Evolutionary conservation across 805 yeast genomes (phyloP).

Genomic region (Sungouiozyma intestinalis): DNA sequence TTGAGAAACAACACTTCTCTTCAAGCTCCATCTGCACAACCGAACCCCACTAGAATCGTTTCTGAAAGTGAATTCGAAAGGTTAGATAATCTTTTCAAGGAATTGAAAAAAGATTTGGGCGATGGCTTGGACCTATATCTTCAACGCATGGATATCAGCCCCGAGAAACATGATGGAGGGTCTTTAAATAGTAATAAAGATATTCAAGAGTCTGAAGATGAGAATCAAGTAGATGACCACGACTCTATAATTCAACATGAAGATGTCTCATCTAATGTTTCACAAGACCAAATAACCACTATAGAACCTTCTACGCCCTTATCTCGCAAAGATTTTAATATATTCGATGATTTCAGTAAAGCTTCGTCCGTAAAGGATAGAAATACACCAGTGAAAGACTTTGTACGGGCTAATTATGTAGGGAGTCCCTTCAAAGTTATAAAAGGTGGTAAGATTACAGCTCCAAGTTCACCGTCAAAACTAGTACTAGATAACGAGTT

Average conservation of each 20-base stretch:
- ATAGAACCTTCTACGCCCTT: neutral
- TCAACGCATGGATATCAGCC: neutral
- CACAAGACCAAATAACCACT: too few relatives aligned
- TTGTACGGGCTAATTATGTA: slow-evolving; percentile 7
- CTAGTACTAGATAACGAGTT: neutral
- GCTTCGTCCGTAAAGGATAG: neutral
- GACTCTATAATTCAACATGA: too few relatives aligned
- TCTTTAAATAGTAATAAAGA: too few relatives aligned
- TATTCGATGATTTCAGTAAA: neutral
- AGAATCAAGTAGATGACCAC: too few relatives aligned
- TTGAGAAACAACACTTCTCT: too few relatives aligned
- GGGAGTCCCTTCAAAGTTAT: slow-evolving; percentile 21
- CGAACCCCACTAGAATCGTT: neutral
- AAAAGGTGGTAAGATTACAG: slow-evolving; percentile 1
- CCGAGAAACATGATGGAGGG: neutral
- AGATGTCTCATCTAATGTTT: too few relatives aligned
- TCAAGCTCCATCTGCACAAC: too few relatives aligned
- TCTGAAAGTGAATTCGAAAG: neutral
- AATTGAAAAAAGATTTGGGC: neutral
- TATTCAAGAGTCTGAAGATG: too few relatives aligned
- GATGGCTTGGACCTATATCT: neutral
- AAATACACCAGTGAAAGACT: neutral
- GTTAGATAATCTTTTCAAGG: neutral
- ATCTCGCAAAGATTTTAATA: slow-evolving; percentile 3
- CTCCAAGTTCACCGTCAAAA: neutral